Percentiles rank a stretch among this genome's conserved stretches.
Conservation (phyloP, 495 filamentous ascomycete genomes). For the Xanthoparmelia taractica region DNA sequence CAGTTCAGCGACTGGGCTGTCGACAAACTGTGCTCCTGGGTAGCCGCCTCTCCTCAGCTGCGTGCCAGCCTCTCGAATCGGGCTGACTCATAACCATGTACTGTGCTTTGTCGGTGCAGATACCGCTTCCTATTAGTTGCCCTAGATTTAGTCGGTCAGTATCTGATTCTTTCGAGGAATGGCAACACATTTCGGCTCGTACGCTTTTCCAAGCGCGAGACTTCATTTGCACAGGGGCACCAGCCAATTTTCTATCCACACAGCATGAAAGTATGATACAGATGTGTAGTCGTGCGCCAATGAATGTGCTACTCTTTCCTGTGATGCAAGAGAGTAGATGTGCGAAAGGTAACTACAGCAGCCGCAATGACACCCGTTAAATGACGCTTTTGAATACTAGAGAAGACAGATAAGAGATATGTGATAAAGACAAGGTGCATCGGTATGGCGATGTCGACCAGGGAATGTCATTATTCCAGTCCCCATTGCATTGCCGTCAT, state of each 20-base stretch:
- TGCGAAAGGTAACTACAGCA: constrained; percentile 1
- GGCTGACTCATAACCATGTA: not conserved
- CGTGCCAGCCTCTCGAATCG: not conserved
- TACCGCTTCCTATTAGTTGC: not conserved
- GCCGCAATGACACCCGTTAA: not conserved
- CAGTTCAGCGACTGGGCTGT: not conserved
- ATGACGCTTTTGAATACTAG: not conserved
- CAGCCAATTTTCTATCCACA: not conserved
- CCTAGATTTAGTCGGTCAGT: not conserved
- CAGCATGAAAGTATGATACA: constrained; percentile 15
- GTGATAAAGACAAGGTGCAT: constrained; percentile 2
- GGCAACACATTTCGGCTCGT: not conserved
- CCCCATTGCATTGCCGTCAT: constrained; percentile 2
- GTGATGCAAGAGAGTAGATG: constrained; percentile 6
- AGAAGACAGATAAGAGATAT: not conserved
- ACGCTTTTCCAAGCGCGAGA: not conserved
- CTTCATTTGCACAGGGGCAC: constrained; percentile 1
- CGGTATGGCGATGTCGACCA: constrained; percentile 1
- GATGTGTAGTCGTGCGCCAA: not conserved
- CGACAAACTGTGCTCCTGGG: not conserved
- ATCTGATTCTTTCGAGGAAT: too few species aligned
- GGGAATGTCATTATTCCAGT: not conserved
- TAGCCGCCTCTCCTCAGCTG: not conserved
- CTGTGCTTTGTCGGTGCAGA: not conserved
- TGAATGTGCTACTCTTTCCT: constrained; percentile 4